A percentile compares a stretch with the other conserved stretches of the same genome.
Evolutionary conservation across 208 protist species (phyloP).

Genomic region (Acanthamoeba lenticulata): DNA sequence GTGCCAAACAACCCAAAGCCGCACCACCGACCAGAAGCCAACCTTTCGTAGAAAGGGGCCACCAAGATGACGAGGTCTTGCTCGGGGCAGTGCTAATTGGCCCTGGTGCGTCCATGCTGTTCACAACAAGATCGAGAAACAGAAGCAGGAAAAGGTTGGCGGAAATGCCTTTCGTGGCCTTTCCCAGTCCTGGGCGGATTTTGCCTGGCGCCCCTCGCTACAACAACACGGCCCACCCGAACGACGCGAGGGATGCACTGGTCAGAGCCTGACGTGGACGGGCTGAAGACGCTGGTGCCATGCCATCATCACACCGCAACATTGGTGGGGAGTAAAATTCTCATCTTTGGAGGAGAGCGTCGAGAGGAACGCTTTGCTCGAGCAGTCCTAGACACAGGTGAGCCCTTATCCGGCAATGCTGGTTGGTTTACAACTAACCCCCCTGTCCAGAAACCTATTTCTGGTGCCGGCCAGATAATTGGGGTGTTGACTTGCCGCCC

Average conservation of each 20-base stretch:
- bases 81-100: not conserved
- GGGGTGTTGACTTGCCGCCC: not conserved
- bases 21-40: not conserved
- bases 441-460: not conserved
- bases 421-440: not conserved
- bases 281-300: not conserved
- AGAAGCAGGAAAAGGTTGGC: not conserved
- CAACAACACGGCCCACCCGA: not conserved
- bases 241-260: not conserved
- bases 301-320: slow-evolving; percentile 9
- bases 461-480: not conserved
- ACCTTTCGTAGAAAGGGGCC: not conserved
- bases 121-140: no score
- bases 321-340: slow-evolving; percentile 14
- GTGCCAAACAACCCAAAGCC: not conserved
- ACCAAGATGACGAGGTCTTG: not conserved
- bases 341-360: slow-evolving; percentile 16
- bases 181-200: no score
- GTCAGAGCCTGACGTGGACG: not conserved
- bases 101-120: not conserved
- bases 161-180: no score
- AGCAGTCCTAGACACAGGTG: not conserved
- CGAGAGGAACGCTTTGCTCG: not conserved
- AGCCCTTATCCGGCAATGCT: not conserved
- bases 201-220: not conserved